Evolutionary conservation across 2,329 filamentous ascomycete species (phyloP), one percentile per base, ranked within the genome.

Genomic region (Drechslerella dactyloides): DNA sequence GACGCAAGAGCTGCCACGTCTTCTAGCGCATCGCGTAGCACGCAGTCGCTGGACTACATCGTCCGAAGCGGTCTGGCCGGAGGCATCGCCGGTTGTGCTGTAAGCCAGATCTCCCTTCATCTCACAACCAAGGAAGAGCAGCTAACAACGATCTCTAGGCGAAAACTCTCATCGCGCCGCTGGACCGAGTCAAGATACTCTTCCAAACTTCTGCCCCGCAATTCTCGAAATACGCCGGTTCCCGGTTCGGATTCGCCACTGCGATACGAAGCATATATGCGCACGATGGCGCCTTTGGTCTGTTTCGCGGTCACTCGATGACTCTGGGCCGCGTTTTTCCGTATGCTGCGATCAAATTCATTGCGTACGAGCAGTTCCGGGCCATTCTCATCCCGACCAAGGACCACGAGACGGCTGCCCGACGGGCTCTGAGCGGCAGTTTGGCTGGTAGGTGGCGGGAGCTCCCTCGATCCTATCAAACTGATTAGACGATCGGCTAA

Each of bases 131-230:
- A 53, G 40, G 13, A 30, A 21, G 53, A 21, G 17, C n/a, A 35
- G 23, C 46, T 21, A 44, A 35, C 11, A 44, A 50, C 46, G 21
- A 50, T 44, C 57, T 48, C 57, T 76, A 96, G 92, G 94, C 90
- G 73, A 99, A 99, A 84, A 97, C 93, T 0, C 84, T 96, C 5
- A 96, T 99, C 40, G 94, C 92, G 23, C 94, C 94, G 23, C 89
- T 99, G 74, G 94, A 99, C 81, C 89, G 94, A 75, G 94, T 99
- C 77, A 99, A 99, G 82, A 99, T 99, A 78, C 89, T 99, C 64
- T 97, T 99, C 82, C 94, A 99, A 80, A 90, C 94, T 58, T 91
- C 90, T 78, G 97, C 94, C 77, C 94, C 94, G 1, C 89, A 94
- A 76, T 99, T 96, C 79, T 86, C 89, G 60, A 96, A 96, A 81